phyloP scores from a whole-genome alignment of 371 early-diverging fungal genomes.

The Mortierella sp. region DNA sequence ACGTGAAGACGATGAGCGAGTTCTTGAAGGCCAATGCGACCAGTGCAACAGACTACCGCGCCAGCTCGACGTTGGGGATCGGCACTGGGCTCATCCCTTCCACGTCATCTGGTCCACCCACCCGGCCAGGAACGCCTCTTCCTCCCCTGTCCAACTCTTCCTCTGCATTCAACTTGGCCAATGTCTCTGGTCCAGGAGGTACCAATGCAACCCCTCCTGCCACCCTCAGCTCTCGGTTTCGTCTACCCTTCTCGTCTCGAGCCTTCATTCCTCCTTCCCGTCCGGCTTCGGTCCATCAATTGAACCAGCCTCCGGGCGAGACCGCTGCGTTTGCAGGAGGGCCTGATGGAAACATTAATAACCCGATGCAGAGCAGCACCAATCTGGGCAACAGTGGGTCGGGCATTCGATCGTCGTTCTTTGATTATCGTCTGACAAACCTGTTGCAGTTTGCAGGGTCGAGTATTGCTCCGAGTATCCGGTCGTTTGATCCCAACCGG shows the following conservation, averaged over 20 bases:
- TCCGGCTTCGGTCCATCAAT: constrained; percentile 42
- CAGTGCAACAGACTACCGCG: constrained; percentile 36
- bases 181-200: constrained; percentile 5
- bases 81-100: constrained; percentile 47
- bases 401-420: constrained; percentile 46
- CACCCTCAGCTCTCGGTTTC: constrained; percentile 41
- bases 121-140: constrained; percentile 37
- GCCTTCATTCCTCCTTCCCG: constrained; percentile 54
- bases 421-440: constrained; percentile 49
- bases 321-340: constrained; percentile 14
- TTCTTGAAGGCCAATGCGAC: constrained; percentile 22
- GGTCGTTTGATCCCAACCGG: constrained; percentile 46
- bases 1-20: constrained; percentile 26
- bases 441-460: constrained; percentile 47
- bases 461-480: constrained; percentile 46
- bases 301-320: constrained; percentile 18
- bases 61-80: constrained; percentile 27
- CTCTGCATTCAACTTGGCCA: constrained; percentile 21
- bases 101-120: constrained; percentile 31
- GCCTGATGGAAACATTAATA: constrained; percentile 44
- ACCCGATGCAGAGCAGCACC: constrained; percentile 45
- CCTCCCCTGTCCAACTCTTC: constrained; percentile 17
- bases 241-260: constrained; percentile 49
- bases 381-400: constrained; percentile 30
- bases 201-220: constrained; percentile 24